Evolutionary conservation across 2,329 filamentous ascomycete genomes (phyloP), one percentile per base, ranked within the genome.

Genomic region (Cladosporium halotolerans): DNA sequence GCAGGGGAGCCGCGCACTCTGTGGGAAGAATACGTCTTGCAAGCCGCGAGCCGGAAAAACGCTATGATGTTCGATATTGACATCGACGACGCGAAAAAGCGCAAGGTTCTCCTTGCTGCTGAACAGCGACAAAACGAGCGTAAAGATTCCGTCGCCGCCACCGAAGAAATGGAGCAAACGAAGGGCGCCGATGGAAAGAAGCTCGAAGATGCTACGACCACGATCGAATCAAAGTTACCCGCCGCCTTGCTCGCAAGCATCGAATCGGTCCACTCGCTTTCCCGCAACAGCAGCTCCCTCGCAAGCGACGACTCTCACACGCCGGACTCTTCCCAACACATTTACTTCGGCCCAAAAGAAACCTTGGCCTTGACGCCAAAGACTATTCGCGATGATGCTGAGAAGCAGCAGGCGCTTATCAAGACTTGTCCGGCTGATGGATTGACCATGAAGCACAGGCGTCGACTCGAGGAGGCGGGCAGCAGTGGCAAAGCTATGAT

Each of bases 61-160:
- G 11, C 34, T 14, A 36, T 41, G 28, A 18, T 51, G 31, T 51
- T 51, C 18, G 48, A 51, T 11, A 14, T 51, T 18, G 48, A 51
- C 11, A 44, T 51, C 31, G 40, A 43, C 13, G 18, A 44, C 40
- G 16, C 34, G 13, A 44, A 38, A 13, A 28, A 11, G 18, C 8
- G 9, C 40, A n/a, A n/a, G n/a, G n/a, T n/a, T n/a, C n/a, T n/a
- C n/a, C 31, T n/a, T 7, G 39, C 23, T 34, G 19, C 10, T 18
- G 23, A 28, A 28, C 23, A 28, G 23, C 23, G 7, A 28, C 23
- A 28, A 7, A 8, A 44, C 31, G 40, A 19, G n/a, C 13, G 16
- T 1, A 11, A 36, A 31, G 32, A 31, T 23, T 16, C 36, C 9
- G 48, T 44, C 16, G 9, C 48, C 18, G 13, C 48, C 18, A 44